Conservation (phyloP, 140 eudicot genomes). For the Oenanthe javanica region DNA sequence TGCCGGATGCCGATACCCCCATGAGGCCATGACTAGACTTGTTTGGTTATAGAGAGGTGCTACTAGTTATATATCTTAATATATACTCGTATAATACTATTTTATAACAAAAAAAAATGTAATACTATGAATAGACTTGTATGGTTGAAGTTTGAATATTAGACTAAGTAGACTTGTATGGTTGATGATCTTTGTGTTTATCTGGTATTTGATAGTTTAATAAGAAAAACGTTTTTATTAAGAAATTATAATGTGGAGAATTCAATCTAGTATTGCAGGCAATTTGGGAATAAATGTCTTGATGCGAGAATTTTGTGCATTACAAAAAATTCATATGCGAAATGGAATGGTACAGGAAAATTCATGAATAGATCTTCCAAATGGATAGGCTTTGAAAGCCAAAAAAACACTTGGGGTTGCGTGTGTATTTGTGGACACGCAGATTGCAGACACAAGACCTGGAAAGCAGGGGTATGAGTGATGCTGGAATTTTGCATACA, state of each 20-base stretch:
- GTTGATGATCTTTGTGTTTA: not conserved
- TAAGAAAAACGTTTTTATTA: no score
- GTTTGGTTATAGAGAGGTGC: not conserved
- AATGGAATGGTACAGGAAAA: no score
- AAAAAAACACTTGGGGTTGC: not conserved
- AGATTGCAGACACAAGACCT: not conserved
- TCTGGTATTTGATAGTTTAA: not conserved
- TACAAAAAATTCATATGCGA: no score
- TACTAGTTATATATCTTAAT: not conserved
- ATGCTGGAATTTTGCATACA: not conserved
- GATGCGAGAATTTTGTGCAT: no score
- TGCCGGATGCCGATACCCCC: no score
- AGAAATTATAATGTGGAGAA: no score
- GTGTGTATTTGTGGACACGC: not conserved
- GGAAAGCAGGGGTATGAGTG: constrained; percentile 10
- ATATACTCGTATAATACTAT: not conserved
- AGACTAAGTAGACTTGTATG: no score
- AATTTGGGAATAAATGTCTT: not conserved
- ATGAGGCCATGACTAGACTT: not conserved
- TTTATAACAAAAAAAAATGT: no score
- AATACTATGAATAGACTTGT: no score
- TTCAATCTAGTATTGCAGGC: not conserved
- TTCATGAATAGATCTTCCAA: not conserved
- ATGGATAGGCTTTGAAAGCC: not conserved
- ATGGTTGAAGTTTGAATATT: no score